A percentile compares a stretch with the other conserved stretches of the same genome.
phyloP scores from a whole-genome alignment of 768 basidiomycete species.

The Sarcomyxa edulis region DNA sequence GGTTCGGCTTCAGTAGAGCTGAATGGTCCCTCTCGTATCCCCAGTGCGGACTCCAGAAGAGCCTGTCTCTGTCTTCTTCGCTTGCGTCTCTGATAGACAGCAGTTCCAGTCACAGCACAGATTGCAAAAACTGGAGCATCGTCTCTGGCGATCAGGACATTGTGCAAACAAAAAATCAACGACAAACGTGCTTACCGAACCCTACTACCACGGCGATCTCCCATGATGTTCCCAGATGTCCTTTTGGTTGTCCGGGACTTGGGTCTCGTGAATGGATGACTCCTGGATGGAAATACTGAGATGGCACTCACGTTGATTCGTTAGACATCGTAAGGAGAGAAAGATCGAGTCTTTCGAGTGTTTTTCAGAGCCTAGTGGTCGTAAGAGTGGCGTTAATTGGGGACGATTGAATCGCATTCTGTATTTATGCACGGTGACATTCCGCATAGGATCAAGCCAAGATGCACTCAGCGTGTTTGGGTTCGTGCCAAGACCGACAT shows the following conservation, averaged over 20 bases:
- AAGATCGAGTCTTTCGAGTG: no score
- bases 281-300: no score
- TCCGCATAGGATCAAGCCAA: no score
- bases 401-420: no score
- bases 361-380: no score
- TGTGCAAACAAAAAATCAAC: background rate
- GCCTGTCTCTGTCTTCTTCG: conserved; percentile 6
- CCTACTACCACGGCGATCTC: conserved; percentile 20
- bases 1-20: no score
- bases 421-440: no score
- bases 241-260: conserved; percentile 5
- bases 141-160: background rate
- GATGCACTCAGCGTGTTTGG: no score
- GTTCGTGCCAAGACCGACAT: no score
- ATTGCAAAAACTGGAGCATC: conserved; percentile 14
- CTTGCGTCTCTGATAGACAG: conserved; percentile 13
- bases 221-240: conserved; percentile 20
- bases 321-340: no score
- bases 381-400: no score
- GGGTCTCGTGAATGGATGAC: background rate
- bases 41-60: conserved; percentile 3
- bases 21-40: background rate
- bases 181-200: conserved; percentile 12
- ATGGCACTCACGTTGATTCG: no score
- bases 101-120: conserved; percentile 12